phyloP scores from a whole-genome alignment of 148 eudicot species.

The Selenicereus undatus region DNA sequence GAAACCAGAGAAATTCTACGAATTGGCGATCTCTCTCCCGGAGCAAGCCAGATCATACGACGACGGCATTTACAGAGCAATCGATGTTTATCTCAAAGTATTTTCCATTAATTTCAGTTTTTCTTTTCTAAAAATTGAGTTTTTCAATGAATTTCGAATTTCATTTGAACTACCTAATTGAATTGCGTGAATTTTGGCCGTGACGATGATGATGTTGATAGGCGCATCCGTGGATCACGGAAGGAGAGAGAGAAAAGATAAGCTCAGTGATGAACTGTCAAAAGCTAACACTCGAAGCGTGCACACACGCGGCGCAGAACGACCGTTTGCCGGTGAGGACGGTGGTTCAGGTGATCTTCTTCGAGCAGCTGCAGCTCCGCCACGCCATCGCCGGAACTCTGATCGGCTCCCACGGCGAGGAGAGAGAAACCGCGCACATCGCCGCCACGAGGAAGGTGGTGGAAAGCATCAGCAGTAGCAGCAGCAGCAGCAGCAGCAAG shows the following conservation, averaged over 20 bases:
- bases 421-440: background rate
- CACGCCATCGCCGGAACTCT: slow-evolving; percentile 85
- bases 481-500: slow-evolving; percentile 16
- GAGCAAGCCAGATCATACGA: slow-evolving; percentile 72
- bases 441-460: background rate
- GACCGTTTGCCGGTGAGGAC: slow-evolving; percentile 86
- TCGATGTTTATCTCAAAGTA: slow-evolving; percentile 93
- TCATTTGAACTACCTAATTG: background rate
- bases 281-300: slow-evolving; percentile 90
- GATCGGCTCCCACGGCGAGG: slow-evolving; percentile 21
- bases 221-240: slow-evolving; percentile 88
- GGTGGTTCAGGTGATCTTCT: slow-evolving; percentile 85
- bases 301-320: slow-evolving; percentile 97
- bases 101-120: too few relatives aligned
- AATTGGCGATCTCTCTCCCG: slow-evolving; percentile 64
- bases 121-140: too few relatives aligned
- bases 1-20: slow-evolving; percentile 54
- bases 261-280: slow-evolving; percentile 73
- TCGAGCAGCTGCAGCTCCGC: slow-evolving; percentile 98
- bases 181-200: background rate
- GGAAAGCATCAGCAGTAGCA: background rate
- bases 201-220: slow-evolving; percentile 15
- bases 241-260: slow-evolving; percentile 65
- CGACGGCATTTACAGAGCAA: slow-evolving; percentile 88
- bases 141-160: too few relatives aligned